Base-by-base conservation (phyloP, 148 eudicot genomes). In the Cornus florida region DNA sequence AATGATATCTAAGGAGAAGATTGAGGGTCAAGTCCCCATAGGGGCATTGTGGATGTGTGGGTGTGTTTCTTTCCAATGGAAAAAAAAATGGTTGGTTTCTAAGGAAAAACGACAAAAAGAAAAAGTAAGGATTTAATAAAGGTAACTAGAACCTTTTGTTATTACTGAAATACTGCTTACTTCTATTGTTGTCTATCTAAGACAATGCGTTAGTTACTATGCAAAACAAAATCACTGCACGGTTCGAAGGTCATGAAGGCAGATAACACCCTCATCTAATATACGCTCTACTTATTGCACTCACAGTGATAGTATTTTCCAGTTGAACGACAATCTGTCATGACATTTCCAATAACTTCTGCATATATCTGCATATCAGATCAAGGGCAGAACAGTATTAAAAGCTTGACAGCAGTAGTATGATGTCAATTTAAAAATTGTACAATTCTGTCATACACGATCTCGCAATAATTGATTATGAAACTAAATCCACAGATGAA, bases 291-390 rank as follows among this genome's bases (percentile, higher is more conserved):
- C 28, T 4, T 23, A 72, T 50, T 53, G 67, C 60, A 80, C 94
- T 89, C 86, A 92, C 95, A 94, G 82, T 92, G 96, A 80, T 92
- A 93, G 85, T 93, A 91, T 84, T 93, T 91, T 81, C 95, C 97
- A 72, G 97, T 93, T 67, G 97, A 93, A 23, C 95, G 93, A n/a
- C 95, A 95, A 90, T 91, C 97, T 48, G 86, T 84, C 97, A 93
- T 93, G 81, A 91, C 97, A 90, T 91, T 91, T 69, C 97, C 97
- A 81, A 93, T 93, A 93, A 91, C 89, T 83, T 93, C 97, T 43
- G 97, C 90, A 73, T 91, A 93, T 69, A 93, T 90, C 97, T 93
- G 90, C 82, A 79, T 28, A 22, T 68, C 74, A 72, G 24, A 70
- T 16, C 57, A 48, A 22, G 28, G 9, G 74, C 32, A 72, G 5